A percentile compares a stretch with the other conserved stretches of the same genome.
These are phyloP conservation scores for Kwoniella shandongensis DNA, from an alignment of 768 basidiomycete species.

Conservation along the genomic window DNA sequence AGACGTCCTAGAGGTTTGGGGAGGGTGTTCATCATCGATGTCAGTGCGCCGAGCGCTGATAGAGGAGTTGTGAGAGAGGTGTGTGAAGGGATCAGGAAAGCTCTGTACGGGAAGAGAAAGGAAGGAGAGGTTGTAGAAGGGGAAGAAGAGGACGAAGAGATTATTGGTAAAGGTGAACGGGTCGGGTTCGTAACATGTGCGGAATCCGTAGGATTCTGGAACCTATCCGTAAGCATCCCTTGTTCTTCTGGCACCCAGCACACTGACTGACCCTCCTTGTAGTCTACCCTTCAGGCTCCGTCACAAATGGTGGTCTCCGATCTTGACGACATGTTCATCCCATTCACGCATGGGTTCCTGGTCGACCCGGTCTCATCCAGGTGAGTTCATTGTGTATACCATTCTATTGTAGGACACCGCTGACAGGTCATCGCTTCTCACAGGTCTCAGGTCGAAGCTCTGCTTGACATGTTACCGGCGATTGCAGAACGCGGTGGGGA, in stretches of 20 bases:
- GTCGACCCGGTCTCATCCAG: constrained; percentile 70
- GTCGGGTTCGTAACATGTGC: constrained; percentile 86
- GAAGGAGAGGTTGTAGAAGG: constrained; percentile 51
- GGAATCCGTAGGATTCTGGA: constrained; percentile 76
- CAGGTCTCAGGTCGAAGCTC: constrained; percentile 65
- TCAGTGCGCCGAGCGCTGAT: constrained; percentile 66
- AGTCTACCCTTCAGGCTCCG: constrained; percentile 20
- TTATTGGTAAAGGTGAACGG: constrained; percentile 32
- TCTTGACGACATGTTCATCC: constrained; percentile 87
- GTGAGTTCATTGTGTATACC: constrained; percentile 55
- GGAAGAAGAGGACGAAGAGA: constrained; percentile 48
- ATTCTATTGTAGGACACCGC: background rate
- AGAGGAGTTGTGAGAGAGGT: constrained; percentile 70
- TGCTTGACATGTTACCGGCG: constrained; percentile 67
- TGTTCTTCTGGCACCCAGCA: too few species aligned
- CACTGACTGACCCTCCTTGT: too few species aligned
- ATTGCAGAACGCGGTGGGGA: constrained; percentile 60
- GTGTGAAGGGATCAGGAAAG: constrained; percentile 63
- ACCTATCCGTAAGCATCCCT: constrained; percentile 63
- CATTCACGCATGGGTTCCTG: constrained; percentile 70
- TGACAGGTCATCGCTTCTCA: constrained; percentile 3
- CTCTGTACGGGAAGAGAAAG: constrained; percentile 64
- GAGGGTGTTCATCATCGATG: constrained; percentile 84
- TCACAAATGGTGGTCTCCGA: constrained; percentile 78
- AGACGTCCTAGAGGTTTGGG: constrained; percentile 60